These are phyloP conservation scores for Coffea canephora DNA, from an alignment of 257 asterid genomes.

Conservation along the genomic window DNA sequence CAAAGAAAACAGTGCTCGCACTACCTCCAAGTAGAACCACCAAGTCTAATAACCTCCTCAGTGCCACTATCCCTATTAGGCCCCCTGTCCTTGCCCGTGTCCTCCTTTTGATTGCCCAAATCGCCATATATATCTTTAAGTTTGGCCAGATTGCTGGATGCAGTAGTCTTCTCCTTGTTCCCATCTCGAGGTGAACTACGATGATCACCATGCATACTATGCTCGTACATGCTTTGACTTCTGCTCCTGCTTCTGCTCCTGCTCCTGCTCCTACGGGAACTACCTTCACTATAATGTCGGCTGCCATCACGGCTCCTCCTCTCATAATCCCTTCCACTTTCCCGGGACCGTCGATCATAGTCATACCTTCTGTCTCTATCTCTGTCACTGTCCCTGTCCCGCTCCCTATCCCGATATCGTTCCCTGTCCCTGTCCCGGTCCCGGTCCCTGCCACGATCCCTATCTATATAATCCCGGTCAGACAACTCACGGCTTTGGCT, in stretches of 20 bases:
- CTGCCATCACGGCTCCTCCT: slow-evolving; percentile 46
- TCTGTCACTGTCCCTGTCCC: slow-evolving; percentile 38
- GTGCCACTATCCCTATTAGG: slow-evolving; percentile 54
- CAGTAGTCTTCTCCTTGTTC: slow-evolving; percentile 50
- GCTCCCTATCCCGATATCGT: slow-evolving; percentile 24
- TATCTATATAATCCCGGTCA: slow-evolving; percentile 52
- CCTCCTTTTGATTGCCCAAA: slow-evolving; percentile 57
- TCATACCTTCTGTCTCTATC: slow-evolving; percentile 37
- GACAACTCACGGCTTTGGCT: slow-evolving; percentile 75
- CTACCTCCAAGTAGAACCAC: slow-evolving; percentile 93
- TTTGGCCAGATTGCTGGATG: slow-evolving; percentile 85
- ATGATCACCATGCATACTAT: slow-evolving; percentile 33
- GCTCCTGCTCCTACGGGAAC: slow-evolving; percentile 58
- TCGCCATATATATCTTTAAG: slow-evolving; percentile 91
- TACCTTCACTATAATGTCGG: slow-evolving; percentile 38
- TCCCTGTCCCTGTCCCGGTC: slow-evolving; percentile 34
- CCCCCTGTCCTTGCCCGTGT: slow-evolving; percentile 39
- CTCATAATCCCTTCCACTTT: slow-evolving; percentile 60
- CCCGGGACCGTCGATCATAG: slow-evolving; percentile 49
- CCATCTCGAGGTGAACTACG: slow-evolving; percentile 48
- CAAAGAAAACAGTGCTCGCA: background rate
- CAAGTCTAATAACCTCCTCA: slow-evolving; percentile 90
- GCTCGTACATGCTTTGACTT: slow-evolving; percentile 48
- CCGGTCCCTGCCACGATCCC: slow-evolving; percentile 38
- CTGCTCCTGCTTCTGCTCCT: slow-evolving; percentile 52